Conservation (phyloP, 345 rosid genomes). For the Combretum micranthum region DNA sequence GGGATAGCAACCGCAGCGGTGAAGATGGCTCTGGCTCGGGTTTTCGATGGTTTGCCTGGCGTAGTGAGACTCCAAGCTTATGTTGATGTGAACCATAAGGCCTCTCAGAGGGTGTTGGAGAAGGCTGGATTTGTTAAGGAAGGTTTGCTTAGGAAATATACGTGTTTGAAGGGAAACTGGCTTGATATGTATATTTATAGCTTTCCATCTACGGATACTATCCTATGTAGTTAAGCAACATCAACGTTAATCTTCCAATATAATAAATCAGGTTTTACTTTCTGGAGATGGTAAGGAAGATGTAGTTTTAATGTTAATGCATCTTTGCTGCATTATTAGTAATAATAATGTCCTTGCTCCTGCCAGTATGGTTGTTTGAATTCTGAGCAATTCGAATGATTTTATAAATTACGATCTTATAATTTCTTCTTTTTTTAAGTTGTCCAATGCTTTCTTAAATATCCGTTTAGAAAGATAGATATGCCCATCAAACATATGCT, state of each 20-base stretch:
- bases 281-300: too few relatives aligned
- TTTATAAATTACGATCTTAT: too few relatives aligned
- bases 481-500: too few relatives aligned
- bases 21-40: slow-evolving; percentile 18
- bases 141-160: slow-evolving; percentile 35
- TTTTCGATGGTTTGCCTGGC: slow-evolving; percentile 24
- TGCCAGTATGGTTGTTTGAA: too few relatives aligned
- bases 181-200: slow-evolving; percentile 24
- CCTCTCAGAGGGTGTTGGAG: slow-evolving; percentile 38
- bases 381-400: too few relatives aligned
- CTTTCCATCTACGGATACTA: slow-evolving; percentile 21
- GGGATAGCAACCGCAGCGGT: slow-evolving; percentile 33
- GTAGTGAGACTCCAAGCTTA: slow-evolving; percentile 40
- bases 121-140: slow-evolving; percentile 33
- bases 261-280: not conserved
- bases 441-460: too few relatives aligned
- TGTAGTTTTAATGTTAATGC: not conserved
- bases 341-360: not conserved
- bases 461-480: too few relatives aligned
- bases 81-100: slow-evolving; percentile 25
- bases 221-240: not conserved
- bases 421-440: too few relatives aligned
- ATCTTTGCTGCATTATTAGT: not conserved
- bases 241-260: too few relatives aligned
- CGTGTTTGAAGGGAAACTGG: slow-evolving; percentile 22